phyloP scores from a whole-genome alignment of 2,329 filamentous ascomycete genomes.

The Cercospora sp. region DNA sequence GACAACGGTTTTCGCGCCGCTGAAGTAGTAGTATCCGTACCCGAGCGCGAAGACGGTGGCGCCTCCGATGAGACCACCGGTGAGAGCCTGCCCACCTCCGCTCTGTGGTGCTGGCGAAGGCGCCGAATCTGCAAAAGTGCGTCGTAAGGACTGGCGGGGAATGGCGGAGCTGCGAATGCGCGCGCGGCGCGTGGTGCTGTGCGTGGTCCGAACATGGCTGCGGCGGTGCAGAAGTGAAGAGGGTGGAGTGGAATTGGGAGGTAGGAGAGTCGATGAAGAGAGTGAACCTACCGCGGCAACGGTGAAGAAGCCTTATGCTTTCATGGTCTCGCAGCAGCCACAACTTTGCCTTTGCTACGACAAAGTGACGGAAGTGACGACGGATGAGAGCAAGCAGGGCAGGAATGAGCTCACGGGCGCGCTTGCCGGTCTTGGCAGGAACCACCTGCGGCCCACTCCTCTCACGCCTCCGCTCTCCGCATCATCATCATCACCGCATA shows the following conservation, averaged over 20 bases:
- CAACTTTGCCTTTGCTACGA: background rate
- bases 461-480: background rate
- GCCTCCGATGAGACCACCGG: conserved; percentile 23
- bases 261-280: background rate
- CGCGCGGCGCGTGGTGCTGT: conserved; percentile 22
- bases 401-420: background rate
- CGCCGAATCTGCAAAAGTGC: conserved; percentile 18
- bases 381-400: background rate
- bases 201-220: conserved; percentile 20
- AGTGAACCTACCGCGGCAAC: background rate
- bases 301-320: background rate
- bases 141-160: conserved; percentile 9
- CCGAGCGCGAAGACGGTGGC: conserved; percentile 15
- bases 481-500: background rate
- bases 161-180: conserved; percentile 11
- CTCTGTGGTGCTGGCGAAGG: conserved; percentile 13
- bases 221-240: background rate
- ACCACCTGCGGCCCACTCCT: background rate
- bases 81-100: conserved; percentile 16
- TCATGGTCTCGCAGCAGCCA: background rate
- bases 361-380: conserved; percentile 1
- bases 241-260: background rate
- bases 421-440: background rate
- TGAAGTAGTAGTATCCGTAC: conserved; percentile 21
- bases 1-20: conserved; percentile 47